phyloP scores from a whole-genome alignment of 768 basidiomycete genomes.

The Podaxis sp. region DNA sequence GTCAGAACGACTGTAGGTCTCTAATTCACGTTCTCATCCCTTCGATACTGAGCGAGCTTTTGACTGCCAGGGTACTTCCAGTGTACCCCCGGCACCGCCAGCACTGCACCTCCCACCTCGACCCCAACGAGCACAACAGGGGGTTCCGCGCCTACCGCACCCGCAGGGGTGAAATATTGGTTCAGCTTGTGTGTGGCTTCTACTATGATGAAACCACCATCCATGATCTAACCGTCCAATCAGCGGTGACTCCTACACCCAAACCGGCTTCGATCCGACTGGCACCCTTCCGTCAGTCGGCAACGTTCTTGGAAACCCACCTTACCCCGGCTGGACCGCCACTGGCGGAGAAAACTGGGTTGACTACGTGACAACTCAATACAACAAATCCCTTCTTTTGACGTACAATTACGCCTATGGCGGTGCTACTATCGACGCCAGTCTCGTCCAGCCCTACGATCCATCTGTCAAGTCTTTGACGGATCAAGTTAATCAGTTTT shows the following conservation, averaged over 20 bases:
- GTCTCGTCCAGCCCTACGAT: slow-evolving; percentile 50
- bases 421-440: slow-evolving; percentile 62
- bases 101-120: not conserved
- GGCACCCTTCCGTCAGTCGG: slow-evolving; percentile 39
- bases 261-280: slow-evolving; percentile 47
- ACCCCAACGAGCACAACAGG: slow-evolving; percentile 2
- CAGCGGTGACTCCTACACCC: slow-evolving; percentile 60
- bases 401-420: slow-evolving; percentile 70
- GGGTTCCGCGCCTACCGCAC: not conserved
- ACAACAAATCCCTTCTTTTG: slow-evolving; percentile 52
- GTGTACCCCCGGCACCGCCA: slow-evolving; percentile 30
- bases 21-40: slow-evolving; percentile 15
- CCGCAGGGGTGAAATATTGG: slow-evolving; percentile 41
- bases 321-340: slow-evolving; percentile 51
- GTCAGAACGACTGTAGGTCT: slow-evolving; percentile 25
- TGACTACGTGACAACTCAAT: slow-evolving; percentile 47
- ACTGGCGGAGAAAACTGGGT: slow-evolving; percentile 62
- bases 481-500: slow-evolving; percentile 63
- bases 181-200: slow-evolving; percentile 48
- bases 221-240: not conserved
- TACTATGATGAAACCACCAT: not conserved
- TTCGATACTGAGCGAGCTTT: not conserved
- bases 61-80: slow-evolving; percentile 36
- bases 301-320: slow-evolving; percentile 54
- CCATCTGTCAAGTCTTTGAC: slow-evolving; percentile 52